Conservation (phyloP, 768 basidiomycete genomes). For the Mycena vulgaris region DNA sequence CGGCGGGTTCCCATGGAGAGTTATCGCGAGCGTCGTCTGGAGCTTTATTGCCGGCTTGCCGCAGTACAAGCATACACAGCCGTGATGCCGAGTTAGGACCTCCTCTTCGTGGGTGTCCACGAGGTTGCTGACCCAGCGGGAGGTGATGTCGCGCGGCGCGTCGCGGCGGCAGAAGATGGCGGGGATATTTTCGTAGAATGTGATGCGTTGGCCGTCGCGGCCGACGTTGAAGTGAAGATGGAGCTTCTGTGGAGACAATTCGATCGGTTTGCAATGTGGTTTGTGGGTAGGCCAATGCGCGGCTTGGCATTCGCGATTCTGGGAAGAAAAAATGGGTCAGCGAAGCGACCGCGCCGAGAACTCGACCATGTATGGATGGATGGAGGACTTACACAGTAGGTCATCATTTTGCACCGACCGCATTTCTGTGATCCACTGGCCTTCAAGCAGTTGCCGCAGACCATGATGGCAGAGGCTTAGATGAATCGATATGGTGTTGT, state of each 20-base stretch:
- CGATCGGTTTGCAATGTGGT: slow-evolving; percentile 3
- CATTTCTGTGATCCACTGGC: slow-evolving; percentile 8
- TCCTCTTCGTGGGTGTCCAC: slow-evolving; percentile 22
- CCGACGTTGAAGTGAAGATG: slow-evolving; percentile 16
- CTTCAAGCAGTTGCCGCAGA: slow-evolving; percentile 20
- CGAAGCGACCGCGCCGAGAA: not conserved
- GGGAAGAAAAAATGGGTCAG: not conserved
- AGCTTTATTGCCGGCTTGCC: slow-evolving; percentile 11
- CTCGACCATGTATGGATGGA: no score
- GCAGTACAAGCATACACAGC: slow-evolving; percentile 15
- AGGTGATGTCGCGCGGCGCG: slow-evolving; percentile 30
- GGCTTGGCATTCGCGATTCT: slow-evolving; percentile 27
- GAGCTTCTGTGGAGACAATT: slow-evolving; percentile 22
- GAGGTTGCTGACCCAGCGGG: slow-evolving; percentile 26
- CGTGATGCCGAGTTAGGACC: slow-evolving; percentile 14
- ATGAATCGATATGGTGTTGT: no score
- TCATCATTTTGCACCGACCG: slow-evolving; percentile 24
- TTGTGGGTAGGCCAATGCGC: slow-evolving; percentile 24
- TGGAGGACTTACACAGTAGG: slow-evolving; percentile 23
- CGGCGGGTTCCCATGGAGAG: slow-evolving; percentile 9
- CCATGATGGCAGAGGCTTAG: no score
- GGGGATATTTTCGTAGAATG: slow-evolving; percentile 17
- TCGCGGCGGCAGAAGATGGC: slow-evolving; percentile 10
- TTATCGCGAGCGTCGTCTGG: slow-evolving; percentile 13
- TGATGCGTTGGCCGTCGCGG: not conserved